Percentiles rank a stretch among this genome's conserved stretches.
Evolutionary conservation across 73 alveolate genomes (phyloP).

Genomic region (Uronychia binucleata): DNA sequence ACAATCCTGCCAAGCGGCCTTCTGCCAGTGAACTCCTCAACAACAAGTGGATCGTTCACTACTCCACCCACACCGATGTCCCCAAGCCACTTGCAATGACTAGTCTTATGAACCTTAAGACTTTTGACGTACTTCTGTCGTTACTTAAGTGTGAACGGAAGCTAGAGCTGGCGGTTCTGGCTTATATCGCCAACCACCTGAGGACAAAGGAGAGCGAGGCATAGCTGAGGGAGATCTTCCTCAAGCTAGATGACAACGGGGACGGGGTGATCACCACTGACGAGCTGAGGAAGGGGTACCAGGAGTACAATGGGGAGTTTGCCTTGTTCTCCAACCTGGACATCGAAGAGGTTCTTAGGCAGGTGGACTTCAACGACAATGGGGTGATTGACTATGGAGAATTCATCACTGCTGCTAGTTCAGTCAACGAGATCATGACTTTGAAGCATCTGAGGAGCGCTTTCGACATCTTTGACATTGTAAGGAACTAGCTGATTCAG

Average conservation of each 20-base stretch:
- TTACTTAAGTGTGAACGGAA: slow-evolving; percentile 55
- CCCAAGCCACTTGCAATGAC: slow-evolving; percentile 41
- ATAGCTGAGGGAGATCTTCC: slow-evolving; percentile 23
- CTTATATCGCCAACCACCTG: slow-evolving; percentile 63
- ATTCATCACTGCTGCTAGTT: slow-evolving; percentile 62
- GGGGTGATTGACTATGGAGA: slow-evolving; percentile 62
- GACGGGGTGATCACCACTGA: slow-evolving; percentile 55
- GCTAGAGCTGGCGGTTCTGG: slow-evolving; percentile 54
- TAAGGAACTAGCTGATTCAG: not conserved
- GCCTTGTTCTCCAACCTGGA: slow-evolving; percentile 11
- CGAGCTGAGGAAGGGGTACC: slow-evolving; percentile 52
- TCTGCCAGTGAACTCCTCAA: slow-evolving; percentile 69
- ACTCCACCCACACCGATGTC: slow-evolving; percentile 23
- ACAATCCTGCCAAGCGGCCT: slow-evolving; percentile 65
- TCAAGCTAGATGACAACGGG: slow-evolving; percentile 29
- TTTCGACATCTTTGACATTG: slow-evolving; percentile 61
- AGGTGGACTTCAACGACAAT: slow-evolving; percentile 22
- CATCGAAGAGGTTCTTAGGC: not conserved
- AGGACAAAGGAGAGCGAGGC: slow-evolving; percentile 43
- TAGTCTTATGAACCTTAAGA: slow-evolving; percentile 47
- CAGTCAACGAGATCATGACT: slow-evolving; percentile 41
- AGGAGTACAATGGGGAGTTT: slow-evolving; percentile 43
- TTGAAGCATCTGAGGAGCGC: slow-evolving; percentile 55
- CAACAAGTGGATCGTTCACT: slow-evolving; percentile 74
- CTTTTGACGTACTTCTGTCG: not conserved